Percentiles rank a stretch among this genome's conserved stretches.
Evolutionary conservation across 345 rosid genomes (phyloP).

Genomic region (Rhodamnia argentea): DNA sequence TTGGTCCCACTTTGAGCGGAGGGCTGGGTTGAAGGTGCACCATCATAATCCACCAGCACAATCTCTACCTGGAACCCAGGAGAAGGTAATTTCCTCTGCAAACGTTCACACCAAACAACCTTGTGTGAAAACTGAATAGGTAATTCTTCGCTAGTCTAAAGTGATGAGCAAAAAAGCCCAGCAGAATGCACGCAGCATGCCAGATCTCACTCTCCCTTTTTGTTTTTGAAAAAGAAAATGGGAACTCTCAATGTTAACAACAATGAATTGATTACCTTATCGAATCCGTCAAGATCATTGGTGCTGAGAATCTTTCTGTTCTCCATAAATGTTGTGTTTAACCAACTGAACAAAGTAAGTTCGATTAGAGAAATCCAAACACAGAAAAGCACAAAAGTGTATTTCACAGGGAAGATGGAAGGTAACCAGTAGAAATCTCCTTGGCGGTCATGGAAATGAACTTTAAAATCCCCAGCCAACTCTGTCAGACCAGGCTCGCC

Average conservation of each 20-base stretch:
- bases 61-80: conserved; percentile 89
- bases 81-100: conserved; percentile 79
- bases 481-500: conserved; percentile 91
- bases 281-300: conserved; percentile 76
- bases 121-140: background rate
- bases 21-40: conserved; percentile 2
- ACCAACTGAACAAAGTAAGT: conserved; percentile 43
- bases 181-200: background rate
- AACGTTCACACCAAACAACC: background rate
- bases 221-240: background rate
- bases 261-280: conserved; percentile 39
- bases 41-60: conserved; percentile 49
- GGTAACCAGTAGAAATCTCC: conserved; percentile 89
- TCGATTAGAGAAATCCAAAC: background rate
- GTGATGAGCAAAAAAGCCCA: background rate
- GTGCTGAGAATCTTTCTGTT: conserved; percentile 60
- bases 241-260: background rate
- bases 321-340: conserved; percentile 78
- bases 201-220: background rate
- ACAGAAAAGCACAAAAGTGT: background rate
- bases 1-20: background rate
- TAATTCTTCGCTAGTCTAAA: background rate
- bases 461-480: conserved; percentile 75
- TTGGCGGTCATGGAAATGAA: conserved; percentile 81
- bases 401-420: background rate